phyloP scores from a whole-genome alignment of 768 basidiomycete genomes.

The Gyrodon lividus region DNA sequence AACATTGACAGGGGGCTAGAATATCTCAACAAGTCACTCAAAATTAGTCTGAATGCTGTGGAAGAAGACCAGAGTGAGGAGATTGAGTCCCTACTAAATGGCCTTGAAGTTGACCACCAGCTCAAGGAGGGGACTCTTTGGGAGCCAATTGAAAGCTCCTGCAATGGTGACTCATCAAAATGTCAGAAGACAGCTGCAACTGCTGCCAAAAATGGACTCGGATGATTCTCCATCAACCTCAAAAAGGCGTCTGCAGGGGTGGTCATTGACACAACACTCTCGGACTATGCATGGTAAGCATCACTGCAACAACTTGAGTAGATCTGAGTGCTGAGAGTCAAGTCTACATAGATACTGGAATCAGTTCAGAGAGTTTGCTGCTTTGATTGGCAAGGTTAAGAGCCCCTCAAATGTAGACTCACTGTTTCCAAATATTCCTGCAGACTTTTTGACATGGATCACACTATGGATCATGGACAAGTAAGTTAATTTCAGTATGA shows the following conservation, averaged over 20 bases:
- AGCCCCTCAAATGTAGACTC: constrained; percentile 12
- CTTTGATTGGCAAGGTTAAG: constrained; percentile 1
- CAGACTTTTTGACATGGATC: constrained; percentile 23
- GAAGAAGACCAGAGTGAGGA: constrained; percentile 1
- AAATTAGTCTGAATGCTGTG: background rate
- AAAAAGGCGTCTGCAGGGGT: constrained; percentile 26
- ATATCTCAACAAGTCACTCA: background rate
- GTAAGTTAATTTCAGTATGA: constrained; percentile 13
- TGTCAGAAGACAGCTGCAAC: background rate
- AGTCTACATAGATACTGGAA: constrained; percentile 17
- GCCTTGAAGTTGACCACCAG: constrained; percentile 4
- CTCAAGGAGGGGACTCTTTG: background rate
- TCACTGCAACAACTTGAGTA: background rate
- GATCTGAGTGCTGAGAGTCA: background rate
- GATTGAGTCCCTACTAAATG: constrained; percentile 3
- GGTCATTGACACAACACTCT: constrained; percentile 29
- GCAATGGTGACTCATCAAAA: background rate
- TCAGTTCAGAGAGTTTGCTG: constrained; percentile 18
- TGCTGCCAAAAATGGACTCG: background rate
- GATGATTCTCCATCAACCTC: constrained; percentile 5
- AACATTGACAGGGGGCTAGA: background rate
- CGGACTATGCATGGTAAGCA: constrained; percentile 29
- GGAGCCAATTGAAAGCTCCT: background rate
- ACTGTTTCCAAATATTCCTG: constrained; percentile 12
- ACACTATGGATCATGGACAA: constrained; percentile 29